Evolutionary conservation across 352 stramenopile genomes (phyloP), one percentile per base, ranked within the genome.

Genomic region (Pythium folliculosum): DNA sequence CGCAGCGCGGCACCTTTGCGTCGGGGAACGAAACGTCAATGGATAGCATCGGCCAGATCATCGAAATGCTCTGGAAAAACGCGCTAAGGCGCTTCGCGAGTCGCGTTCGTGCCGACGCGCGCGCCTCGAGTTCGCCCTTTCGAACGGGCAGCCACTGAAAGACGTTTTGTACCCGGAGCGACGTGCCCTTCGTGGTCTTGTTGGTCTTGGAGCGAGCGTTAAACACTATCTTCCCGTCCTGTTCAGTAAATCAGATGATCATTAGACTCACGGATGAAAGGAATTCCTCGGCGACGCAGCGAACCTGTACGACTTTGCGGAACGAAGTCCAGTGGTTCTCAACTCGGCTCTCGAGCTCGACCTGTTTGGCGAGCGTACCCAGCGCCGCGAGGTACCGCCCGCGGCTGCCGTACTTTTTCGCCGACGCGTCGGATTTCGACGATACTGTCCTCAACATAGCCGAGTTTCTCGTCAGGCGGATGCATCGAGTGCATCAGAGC

Each of bases 21-120:
- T 63, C 65, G 68, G 83, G 38, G 70, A 83, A 88, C 32, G 69
- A 74, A 21, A 91, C 57, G 21, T 86, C 71, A 59, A 93, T 77
- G 13, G 86, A 73, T 9, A 93, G 47, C 3, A 69, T 78, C n/a
- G 81, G 82, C 81, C 84, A 92, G 16, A 94, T 88, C 72, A 96
- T 76, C 0, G 84, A 88, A 35, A 91, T 75, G 19, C 72, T 84
- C 12, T 71, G 54, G 38, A 78, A 86, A 49, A 92, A 84, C 19
- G 51, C 69, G 25, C 77, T 74, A 17, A 94, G 78, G 37, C 62
- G 67, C 25, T 74, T 75, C 10, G 73, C 67, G 16, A 89, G 59
- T 62, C 71, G 76, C 12, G 49, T 23, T 53, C 65, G 77, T n/a
- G 81, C 45, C 21, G 75, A 76, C 0, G 19, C 21, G 27, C 89